These are phyloP conservation scores for Plasmodium cynomolgi DNA, from an alignment of 169 alveolate genomes.

Conservation along the genomic window DNA sequence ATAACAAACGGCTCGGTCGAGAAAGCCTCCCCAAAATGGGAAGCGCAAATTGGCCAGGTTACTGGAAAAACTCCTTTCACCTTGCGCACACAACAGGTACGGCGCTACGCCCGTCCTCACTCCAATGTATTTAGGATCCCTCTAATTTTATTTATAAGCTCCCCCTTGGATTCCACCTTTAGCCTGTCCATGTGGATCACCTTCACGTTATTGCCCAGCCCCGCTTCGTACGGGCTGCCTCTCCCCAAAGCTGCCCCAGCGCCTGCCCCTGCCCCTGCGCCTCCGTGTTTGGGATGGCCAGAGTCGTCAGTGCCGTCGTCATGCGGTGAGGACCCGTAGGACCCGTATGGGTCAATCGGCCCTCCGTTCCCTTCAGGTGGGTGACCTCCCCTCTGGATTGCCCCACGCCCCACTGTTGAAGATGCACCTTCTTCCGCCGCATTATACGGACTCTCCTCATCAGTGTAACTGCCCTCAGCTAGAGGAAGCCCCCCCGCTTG, in stretches of 20 bases:
- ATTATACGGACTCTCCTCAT: neutral
- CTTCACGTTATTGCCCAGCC: neutral
- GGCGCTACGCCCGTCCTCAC: neutral
- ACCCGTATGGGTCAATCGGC: neutral
- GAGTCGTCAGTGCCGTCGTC: neutral
- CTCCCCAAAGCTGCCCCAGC: neutral
- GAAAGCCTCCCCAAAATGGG: neutral
- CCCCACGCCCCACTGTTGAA: neutral
- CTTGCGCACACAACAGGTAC: neutral
- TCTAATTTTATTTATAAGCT: constrained; percentile 21
- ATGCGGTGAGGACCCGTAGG: neutral
- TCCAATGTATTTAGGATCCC: constrained; percentile 22
- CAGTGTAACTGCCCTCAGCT: neutral
- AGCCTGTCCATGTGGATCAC: constrained; percentile 18
- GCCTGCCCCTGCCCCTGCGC: neutral
- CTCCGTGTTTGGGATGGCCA: neutral
- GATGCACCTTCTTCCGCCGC: neutral
- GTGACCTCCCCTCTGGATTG: neutral
- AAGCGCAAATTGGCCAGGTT: neutral
- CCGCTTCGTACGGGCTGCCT: neutral
- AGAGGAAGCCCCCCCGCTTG: neutral
- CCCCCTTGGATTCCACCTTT: constrained; percentile 17
- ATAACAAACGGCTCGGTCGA: neutral
- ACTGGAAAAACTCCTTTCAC: neutral
- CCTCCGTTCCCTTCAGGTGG: neutral